These are phyloP conservation scores for Pochonia chlamydosporia DNA, from an alignment of 2,329 filamentous ascomycete genomes.

Conservation along the genomic window DNA sequence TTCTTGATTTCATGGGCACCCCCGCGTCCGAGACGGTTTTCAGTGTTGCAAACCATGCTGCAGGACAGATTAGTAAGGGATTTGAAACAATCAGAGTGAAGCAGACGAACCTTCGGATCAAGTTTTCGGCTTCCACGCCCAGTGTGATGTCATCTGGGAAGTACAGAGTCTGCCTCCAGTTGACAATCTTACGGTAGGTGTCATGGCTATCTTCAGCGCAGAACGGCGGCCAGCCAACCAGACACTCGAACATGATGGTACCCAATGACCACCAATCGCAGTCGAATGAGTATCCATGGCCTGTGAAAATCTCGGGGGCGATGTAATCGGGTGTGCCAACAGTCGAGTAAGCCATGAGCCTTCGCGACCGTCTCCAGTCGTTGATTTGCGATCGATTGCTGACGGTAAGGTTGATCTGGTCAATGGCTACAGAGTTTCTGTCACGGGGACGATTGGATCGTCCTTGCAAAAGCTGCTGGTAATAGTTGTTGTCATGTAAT, in stretches of 20 bases:
- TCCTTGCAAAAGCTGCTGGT: conserved; percentile 88
- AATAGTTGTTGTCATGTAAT: conserved; percentile 96
- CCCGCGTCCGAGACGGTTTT: conserved; percentile 81
- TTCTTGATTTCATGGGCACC: conserved; percentile 89
- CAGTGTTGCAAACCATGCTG: conserved; percentile 89
- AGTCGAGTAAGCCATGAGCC: conserved; percentile 95
- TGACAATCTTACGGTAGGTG: conserved; percentile 98
- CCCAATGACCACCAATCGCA: conserved; percentile 99
- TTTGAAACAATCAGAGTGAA: not conserved
- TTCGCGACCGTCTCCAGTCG: conserved; percentile 93
- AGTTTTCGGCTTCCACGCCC: conserved; percentile 80
- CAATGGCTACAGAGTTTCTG: conserved; percentile 88
- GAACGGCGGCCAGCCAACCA: conserved; percentile 98
- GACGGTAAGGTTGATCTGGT: conserved; percentile 96
- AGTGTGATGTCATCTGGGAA: conserved; percentile 94
- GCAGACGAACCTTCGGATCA: conserved; percentile 73
- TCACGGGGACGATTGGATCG: conserved; percentile 68
- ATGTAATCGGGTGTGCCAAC: conserved; percentile 99
- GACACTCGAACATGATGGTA: conserved; percentile 99
- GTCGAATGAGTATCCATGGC: conserved; percentile 90
- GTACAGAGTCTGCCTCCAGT: conserved; percentile 92
- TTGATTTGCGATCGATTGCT: conserved; percentile 98
- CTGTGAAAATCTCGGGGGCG: conserved; percentile 95
- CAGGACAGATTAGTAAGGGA: conserved; percentile 4
- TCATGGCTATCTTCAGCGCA: conserved; percentile 96